Base-by-base conservation (phyloP, 768 basidiomycete genomes). In the Phlebiopsis flavidoalba region DNA sequence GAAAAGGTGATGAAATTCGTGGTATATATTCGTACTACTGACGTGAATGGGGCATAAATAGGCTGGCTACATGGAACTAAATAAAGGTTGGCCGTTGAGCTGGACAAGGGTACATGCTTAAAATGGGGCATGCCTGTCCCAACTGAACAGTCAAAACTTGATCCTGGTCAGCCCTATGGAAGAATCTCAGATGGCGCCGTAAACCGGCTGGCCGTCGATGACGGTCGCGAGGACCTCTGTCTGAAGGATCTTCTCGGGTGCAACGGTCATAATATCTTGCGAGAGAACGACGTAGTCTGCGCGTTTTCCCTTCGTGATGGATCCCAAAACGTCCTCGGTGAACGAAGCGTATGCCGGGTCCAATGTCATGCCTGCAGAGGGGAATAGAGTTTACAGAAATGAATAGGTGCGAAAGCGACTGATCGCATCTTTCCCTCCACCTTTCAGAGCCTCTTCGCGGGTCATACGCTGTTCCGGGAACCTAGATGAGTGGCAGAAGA, bases 291-390 rank as follows among this genome's bases (percentile, higher is more conserved):
- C 86, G 65, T 87, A 91, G 72, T 98, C 95, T 6, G 93, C 95
- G 33, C 81, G 78, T 69, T 93, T 94, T 17, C 93, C 93, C 1
- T 80, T 72, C 45, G 82, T 80, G 43, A 97, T 79, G 3, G 90
- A 90, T n/a, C 95, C 95, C 8, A 91, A 78, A 3, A 67, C 74
- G 46, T 80, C 68, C 65, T 93, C 91, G 0, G 84, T 84, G 74
- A 95, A 95, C 0, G 89, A 88, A 15, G 95, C 93, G 70, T 89
- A 94, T 0, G 93, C 93, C 7, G 91, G 83, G 67, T 92, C 88
- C 40, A 91, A 81, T 2, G 93, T 95, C 86, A 95, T 91, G 19
- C 93, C 88, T 90, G 63, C 24, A 46, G 17, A 35, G 51, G n/a
- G 31, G 36, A 51, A 37, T 45, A 53, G 43, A 40, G 19, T 22